Conservation (phyloP, 169 alveolate species). For the Neospora caninum region DNA sequence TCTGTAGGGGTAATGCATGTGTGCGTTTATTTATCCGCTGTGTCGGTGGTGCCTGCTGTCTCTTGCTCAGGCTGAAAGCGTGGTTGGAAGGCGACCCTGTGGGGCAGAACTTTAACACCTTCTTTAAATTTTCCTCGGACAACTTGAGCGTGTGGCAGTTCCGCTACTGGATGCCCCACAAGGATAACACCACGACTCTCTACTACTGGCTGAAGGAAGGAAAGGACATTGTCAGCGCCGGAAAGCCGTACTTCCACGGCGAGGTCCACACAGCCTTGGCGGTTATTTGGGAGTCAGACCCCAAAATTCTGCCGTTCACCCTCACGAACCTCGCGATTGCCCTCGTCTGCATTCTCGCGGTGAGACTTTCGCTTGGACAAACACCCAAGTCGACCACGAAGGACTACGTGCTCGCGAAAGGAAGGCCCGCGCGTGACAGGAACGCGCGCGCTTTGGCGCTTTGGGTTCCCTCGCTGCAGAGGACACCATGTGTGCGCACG, state of each 20-base stretch:
- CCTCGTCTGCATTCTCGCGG: constrained; percentile 18
- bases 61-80: not conserved
- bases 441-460: too few species aligned
- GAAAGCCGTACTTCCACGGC: constrained; percentile 13
- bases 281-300: constrained; percentile 74
- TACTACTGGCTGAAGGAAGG: constrained; percentile 32
- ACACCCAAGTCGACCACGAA: not conserved
- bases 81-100: constrained; percentile 54
- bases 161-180: constrained; percentile 50
- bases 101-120: constrained; percentile 24
- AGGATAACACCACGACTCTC: constrained; percentile 20
- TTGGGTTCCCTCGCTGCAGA: too few species aligned
- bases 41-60: not conserved
- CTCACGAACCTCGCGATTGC: constrained; percentile 25
- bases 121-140: constrained; percentile 3
- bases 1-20: too few species aligned
- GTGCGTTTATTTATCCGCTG: not conserved
- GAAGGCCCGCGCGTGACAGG: too few species aligned
- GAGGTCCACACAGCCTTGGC: constrained; percentile 58
- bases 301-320: constrained; percentile 7
- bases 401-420: not conserved
- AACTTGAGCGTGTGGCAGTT: constrained; percentile 44
- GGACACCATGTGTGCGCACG: too few species aligned
- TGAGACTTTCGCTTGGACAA: not conserved
- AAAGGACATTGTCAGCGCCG: not conserved